Base-by-base conservation (phyloP, 148 eudicot genomes). In the Selenicereus undatus region DNA sequence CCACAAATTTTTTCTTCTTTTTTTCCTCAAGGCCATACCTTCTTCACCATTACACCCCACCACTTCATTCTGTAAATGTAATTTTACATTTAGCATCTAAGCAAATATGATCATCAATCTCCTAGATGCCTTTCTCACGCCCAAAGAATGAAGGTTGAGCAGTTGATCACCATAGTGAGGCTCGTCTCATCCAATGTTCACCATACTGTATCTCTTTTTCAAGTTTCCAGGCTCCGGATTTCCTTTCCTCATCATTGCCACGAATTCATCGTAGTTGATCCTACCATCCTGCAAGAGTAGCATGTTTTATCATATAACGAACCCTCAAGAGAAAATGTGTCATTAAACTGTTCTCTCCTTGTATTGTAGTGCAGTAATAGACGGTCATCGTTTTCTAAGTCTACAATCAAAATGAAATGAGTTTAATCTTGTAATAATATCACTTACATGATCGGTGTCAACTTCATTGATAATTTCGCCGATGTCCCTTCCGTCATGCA, bases 381-480 rank as follows among this genome's bases (percentile, higher is more conserved):
- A n/a, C 29, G n/a, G 29, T 64, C 68, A 64, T 22, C 0, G 29
- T 2, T 64, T n/a, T 64, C 62, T 64, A n/a, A 1, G n/a, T 64
- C 2, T 22, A n/a, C 3, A 20, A 56, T 56, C n/a, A 17, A 56
- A 39, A 56, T 4, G 62, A 56, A 56, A 56, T 18, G 22, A 56
- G 30, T 64, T 56, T 0, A 4, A 58, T 30, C 2, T 42, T 65
- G 6, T 29, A 0, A 16, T 24, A 45, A 13, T 29, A 54, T 76
- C 81, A 72, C 97, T 88, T 90, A 95, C 98, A 83, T 95, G 83
- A 74, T 95, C 98, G 29, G 86, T 18, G 74, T 95, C 98, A 36
- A 95, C 94, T 90, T 95, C 98, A 78, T 92, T 86, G 77, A 95
- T 90, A 77, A 95, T 92, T 83, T 95, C 97, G 71, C 90, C 90